Conservation (phyloP, 2,329 filamentous ascomycete species). For the Xylaria sp. region DNA sequence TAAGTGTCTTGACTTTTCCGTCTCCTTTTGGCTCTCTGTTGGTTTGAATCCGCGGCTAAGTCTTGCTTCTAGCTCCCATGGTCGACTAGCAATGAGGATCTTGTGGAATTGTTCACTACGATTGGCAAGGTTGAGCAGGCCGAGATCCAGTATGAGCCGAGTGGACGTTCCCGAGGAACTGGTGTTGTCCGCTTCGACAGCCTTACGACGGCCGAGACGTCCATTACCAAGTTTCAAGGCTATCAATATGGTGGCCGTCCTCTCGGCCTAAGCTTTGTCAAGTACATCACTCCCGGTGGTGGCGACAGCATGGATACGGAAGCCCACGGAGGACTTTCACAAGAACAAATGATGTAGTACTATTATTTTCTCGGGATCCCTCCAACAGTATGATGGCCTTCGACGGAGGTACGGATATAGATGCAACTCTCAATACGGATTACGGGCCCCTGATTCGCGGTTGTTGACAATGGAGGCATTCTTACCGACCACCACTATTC, state of each 20-base stretch:
- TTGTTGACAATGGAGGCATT: neutral
- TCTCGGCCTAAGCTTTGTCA: conserved; percentile 87
- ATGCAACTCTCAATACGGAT: neutral
- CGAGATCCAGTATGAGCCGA: conserved; percentile 98
- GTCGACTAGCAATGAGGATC: conserved; percentile 97
- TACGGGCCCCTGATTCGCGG: too few relatives aligned
- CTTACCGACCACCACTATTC: conserved; percentile 2
- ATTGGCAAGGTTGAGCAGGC: conserved; percentile 97
- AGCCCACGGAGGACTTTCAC: conserved; percentile 70
- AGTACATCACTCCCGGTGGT: conserved; percentile 70
- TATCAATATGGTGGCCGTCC: conserved; percentile 97
- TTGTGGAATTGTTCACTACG: conserved; percentile 93
- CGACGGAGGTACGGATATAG: neutral
- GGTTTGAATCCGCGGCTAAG: conserved; percentile 20
- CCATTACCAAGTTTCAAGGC: conserved; percentile 94
- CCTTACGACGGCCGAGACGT: conserved; percentile 79
- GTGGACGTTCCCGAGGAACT: conserved; percentile 87
- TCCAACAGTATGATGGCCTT: neutral
- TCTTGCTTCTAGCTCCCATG: conserved; percentile 68
- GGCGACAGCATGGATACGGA: conserved; percentile 79
- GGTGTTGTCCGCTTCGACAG: conserved; percentile 94
- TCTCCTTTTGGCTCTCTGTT: conserved; percentile 9
- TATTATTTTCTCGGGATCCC: neutral
- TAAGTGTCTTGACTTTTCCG: conserved; percentile 47
- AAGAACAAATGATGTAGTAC: conserved; percentile 91